Conservation (phyloP, 345 rosid genomes). For the Heritiera littoralis region DNA sequence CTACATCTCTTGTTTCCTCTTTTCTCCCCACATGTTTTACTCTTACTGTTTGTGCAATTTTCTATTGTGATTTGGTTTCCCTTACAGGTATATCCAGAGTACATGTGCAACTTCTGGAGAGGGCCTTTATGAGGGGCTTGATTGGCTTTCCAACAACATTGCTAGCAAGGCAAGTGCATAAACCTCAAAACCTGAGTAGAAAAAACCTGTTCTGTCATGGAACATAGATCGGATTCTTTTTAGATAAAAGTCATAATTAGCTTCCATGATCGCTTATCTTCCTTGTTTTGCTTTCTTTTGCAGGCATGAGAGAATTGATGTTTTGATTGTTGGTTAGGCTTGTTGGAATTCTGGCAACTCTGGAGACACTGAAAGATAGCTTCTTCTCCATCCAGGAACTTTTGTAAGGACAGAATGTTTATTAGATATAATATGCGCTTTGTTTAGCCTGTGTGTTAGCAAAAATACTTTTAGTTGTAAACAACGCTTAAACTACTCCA, state of each 20-base stretch:
- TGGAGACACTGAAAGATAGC: not conserved
- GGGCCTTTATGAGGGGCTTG: constrained; percentile 81
- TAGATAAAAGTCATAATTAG: not conserved
- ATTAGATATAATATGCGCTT: not conserved
- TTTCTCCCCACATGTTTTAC: not conserved
- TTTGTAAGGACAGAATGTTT: not conserved
- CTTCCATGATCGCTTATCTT: not conserved
- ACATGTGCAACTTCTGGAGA: constrained; percentile 54
- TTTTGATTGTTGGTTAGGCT: not conserved
- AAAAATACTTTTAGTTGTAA: not conserved
- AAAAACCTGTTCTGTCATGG: not conserved
- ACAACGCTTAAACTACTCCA: not conserved
- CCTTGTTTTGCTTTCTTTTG: not conserved
- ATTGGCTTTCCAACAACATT: constrained; percentile 85
- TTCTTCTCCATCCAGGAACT: not conserved
- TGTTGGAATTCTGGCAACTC: not conserved
- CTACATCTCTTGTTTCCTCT: not conserved
- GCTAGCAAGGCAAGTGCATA: constrained; percentile 51
- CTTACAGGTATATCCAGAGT: constrained; percentile 76
- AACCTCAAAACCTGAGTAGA: not conserved
- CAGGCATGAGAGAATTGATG: not conserved
- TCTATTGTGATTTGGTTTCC: not conserved
- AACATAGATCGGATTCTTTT: not conserved
- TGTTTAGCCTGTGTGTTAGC: not conserved
- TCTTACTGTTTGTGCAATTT: not conserved